Evolutionary conservation across 1,139 yeast species (phyloP), one percentile per base, ranked within the genome.

Genomic region (Citeromyces siamensis): DNA sequence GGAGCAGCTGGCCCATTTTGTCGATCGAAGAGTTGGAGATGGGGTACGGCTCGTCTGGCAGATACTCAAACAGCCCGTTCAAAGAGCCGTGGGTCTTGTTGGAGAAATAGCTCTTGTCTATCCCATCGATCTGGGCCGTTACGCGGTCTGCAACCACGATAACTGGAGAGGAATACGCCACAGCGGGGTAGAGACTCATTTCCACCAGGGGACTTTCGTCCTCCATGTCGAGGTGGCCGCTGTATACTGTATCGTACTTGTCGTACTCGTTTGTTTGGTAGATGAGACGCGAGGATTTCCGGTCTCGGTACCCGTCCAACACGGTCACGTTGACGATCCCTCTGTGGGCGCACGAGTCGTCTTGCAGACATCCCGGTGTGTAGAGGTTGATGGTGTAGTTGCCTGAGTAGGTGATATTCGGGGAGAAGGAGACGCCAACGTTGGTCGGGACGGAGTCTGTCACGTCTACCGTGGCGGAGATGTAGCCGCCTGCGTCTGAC

Each of bases 311-410:
- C 35, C 64, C 62, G 41, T 64, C 66, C 42, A 62, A 62, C 2
- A 88, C 64, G 0, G 94, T 68, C 0, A 80, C 95, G 47, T 83
- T 82, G 5, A 84, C 90, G 21, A 74, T 71, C 5, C 94, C 86
- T 52, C 99, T 70, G 17, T 60, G 45, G 19, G 53, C 48, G 57
- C 99, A 90, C 0, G 94, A 69, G 34, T 63, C 59, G 51, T 84
- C 95, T 7, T 51, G 56, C 2, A 59, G 42, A 58, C 99, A 90
- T 0, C 98, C 97, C 0, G 96, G 96, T 0, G 98, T 90, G 46
- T 71, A 75, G 40, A 88, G 49, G 38, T 75, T 62, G 23, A 90
- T 64, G 0, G 85, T 65, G 53, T 85, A 90, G 43, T 75, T 66
- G 8, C 96, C 97, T 0, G 84, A 63, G 43, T 74, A 69, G 0